Conservation (phyloP, 2,329 filamentous ascomycete genomes). For the Claviceps pazoutovae region DNA sequence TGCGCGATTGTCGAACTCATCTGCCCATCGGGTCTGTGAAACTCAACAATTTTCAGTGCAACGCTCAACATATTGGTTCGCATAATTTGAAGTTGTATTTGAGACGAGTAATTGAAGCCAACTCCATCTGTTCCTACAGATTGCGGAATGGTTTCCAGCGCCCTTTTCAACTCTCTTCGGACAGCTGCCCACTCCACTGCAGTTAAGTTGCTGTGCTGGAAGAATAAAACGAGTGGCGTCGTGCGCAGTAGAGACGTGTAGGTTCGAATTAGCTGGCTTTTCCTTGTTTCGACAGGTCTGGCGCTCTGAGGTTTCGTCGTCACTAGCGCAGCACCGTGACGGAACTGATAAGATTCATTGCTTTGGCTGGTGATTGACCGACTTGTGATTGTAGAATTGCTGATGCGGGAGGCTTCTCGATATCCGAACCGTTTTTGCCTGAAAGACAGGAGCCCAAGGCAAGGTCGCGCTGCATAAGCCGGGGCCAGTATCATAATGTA, state of each 20-base stretch:
- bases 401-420: slow-evolving; percentile 12
- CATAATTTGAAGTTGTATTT: slow-evolving; percentile 67
- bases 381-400: slow-evolving; percentile 5
- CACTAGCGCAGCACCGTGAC: slow-evolving; percentile 41
- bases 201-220: slow-evolving; percentile 56
- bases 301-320: slow-evolving; percentile 71
- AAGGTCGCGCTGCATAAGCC: slow-evolving; percentile 8
- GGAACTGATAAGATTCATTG: slow-evolving; percentile 12
- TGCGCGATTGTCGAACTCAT: slow-evolving; percentile 17
- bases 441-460: slow-evolving; percentile 9
- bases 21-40: slow-evolving; percentile 44
- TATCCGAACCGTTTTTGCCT: background rate
- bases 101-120: slow-evolving; percentile 35
- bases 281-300: slow-evolving; percentile 72
- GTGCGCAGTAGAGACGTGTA: slow-evolving; percentile 83
- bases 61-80: slow-evolving; percentile 81
- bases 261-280: slow-evolving; percentile 72
- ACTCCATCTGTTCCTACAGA: slow-evolving; percentile 12
- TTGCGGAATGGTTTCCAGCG: slow-evolving; percentile 27
- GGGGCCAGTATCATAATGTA: slow-evolving; percentile 11
- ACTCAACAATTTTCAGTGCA: slow-evolving; percentile 75
- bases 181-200: slow-evolving; percentile 47
- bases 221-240: slow-evolving; percentile 72
- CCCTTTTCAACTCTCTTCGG: slow-evolving; percentile 28
- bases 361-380: background rate